Conservation (phyloP, 495 filamentous ascomycete genomes). For the Penicillium taxi region DNA sequence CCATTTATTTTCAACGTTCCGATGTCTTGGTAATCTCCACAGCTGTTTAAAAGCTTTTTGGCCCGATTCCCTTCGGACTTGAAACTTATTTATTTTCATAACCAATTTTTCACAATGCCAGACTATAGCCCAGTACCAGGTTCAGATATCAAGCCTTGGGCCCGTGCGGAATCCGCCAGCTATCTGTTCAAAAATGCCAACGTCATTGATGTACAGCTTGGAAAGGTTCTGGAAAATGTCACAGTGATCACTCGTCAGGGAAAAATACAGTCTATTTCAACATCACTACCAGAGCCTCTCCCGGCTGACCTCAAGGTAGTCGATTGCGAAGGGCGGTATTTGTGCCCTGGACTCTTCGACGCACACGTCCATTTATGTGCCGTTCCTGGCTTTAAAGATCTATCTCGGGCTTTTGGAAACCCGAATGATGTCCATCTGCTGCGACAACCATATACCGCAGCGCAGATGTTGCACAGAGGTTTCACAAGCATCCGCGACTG, state of each 20-base stretch:
- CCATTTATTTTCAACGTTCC: no score
- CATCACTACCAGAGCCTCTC: constrained; percentile 8
- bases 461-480: constrained; percentile 43
- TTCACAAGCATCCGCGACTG: constrained; percentile 48
- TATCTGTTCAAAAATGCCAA: constrained; percentile 32
- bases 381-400: constrained; percentile 29
- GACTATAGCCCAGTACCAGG: constrained; percentile 8
- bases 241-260: constrained; percentile 11
- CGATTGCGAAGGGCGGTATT: constrained; percentile 38
- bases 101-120: no score
- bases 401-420: constrained; percentile 23
- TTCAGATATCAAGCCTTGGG: constrained; percentile 31
- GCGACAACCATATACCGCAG: constrained; percentile 38
- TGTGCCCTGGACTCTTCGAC: constrained; percentile 50
- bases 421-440: constrained; percentile 24
- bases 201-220: constrained; percentile 25
- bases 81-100: no score
- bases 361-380: constrained; percentile 47
- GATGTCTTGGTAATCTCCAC: no score
- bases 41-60: no score
- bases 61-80: no score
- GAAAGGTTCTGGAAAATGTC: constrained; percentile 18
- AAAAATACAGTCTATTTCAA: constrained; percentile 13
- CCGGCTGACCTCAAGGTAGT: constrained; percentile 14
- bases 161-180: constrained; percentile 14